Evolutionary conservation across 2,329 filamentous ascomycete species (phyloP).

Genomic region (Akanthomyces lecanii): DNA sequence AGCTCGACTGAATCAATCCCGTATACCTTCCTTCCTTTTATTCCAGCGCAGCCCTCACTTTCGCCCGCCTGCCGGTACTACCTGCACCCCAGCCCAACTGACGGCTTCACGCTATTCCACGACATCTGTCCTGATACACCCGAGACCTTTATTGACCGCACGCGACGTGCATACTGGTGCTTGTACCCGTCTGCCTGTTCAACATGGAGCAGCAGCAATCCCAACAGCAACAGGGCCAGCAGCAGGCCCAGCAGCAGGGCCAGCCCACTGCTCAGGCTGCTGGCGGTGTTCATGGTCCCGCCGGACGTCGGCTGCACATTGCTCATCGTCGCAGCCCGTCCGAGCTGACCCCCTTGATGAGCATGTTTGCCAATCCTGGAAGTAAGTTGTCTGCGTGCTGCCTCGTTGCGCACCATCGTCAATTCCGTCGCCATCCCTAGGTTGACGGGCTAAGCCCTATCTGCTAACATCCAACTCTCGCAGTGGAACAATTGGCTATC

Average conservation of each 20-base stretch:
- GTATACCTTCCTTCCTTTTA: slow-evolving; percentile 35
- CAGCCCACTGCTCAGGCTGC: slow-evolving; percentile 37
- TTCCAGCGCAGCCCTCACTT: slow-evolving; percentile 9
- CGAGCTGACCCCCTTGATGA: slow-evolving; percentile 95
- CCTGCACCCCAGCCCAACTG: background rate
- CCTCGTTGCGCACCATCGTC: background rate
- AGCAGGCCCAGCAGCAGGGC: slow-evolving; percentile 50
- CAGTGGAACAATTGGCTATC: slow-evolving; percentile 96
- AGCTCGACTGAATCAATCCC: slow-evolving; percentile 26
- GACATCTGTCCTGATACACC: slow-evolving; percentile 18
- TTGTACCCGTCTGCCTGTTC: slow-evolving; percentile 38
- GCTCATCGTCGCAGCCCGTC: slow-evolving; percentile 95
- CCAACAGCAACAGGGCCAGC: slow-evolving; percentile 34
- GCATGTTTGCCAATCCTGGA: slow-evolving; percentile 69
- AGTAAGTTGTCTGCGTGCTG: slow-evolving; percentile 46
- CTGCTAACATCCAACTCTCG: slow-evolving; percentile 17
- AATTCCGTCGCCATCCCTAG: background rate
- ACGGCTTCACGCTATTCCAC: slow-evolving; percentile 13
- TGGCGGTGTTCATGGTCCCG: slow-evolving; percentile 64
- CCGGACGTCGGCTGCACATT: slow-evolving; percentile 90
- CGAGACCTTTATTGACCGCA: slow-evolving; percentile 28
- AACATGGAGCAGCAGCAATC: slow-evolving; percentile 53
- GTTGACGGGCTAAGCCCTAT: background rate
- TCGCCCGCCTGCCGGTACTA: slow-evolving; percentile 3
- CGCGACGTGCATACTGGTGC: slow-evolving; percentile 46